These are phyloP conservation scores for Auxenochlorella protothecoides DNA, from an alignment of 139 green algal species.

Conservation along the genomic window DNA sequence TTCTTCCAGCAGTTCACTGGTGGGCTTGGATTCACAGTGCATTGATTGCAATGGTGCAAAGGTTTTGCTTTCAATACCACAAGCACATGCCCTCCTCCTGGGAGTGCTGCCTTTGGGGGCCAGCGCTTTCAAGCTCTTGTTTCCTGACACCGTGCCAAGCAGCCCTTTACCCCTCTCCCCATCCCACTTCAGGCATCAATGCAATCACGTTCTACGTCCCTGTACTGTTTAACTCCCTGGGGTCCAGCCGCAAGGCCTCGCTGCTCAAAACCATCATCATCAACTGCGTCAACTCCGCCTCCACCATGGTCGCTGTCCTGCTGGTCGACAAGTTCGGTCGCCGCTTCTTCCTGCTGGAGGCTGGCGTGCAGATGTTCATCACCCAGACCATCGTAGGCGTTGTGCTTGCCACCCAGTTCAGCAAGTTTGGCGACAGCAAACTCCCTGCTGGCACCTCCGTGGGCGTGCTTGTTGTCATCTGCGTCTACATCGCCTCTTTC, in stretches of 20 bases:
- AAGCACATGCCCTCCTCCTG: too few relatives aligned
- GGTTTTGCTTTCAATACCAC: too few relatives aligned
- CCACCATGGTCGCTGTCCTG: slow-evolving; percentile 45
- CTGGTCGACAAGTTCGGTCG: slow-evolving; percentile 44
- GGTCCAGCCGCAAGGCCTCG: slow-evolving; percentile 12
- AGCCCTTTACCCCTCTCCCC: not conserved
- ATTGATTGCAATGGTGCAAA: too few relatives aligned
- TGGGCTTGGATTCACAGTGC: not conserved
- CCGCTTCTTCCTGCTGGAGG: slow-evolving; percentile 42
- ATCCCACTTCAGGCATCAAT: slow-evolving; percentile 12
- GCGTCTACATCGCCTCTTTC: slow-evolving; percentile 59
- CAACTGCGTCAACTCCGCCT: slow-evolving; percentile 35
- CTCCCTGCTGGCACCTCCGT: slow-evolving; percentile 17
- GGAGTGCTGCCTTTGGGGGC: too few relatives aligned
- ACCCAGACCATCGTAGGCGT: slow-evolving; percentile 31
- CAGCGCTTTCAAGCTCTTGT: too few relatives aligned
- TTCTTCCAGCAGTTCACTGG: slow-evolving; percentile 54
- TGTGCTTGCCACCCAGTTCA: slow-evolving; percentile 11
- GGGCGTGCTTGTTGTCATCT: slow-evolving; percentile 51
- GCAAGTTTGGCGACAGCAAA: slow-evolving; percentile 7
- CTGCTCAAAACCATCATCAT: slow-evolving; percentile 51
- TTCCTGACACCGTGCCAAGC: too few relatives aligned
- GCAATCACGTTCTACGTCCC: slow-evolving; percentile 50
- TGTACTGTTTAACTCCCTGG: slow-evolving; percentile 38
- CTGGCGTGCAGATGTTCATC: slow-evolving; percentile 40